Conservation (phyloP, 148 eudicot species). For the Simmondsia chinensis region DNA sequence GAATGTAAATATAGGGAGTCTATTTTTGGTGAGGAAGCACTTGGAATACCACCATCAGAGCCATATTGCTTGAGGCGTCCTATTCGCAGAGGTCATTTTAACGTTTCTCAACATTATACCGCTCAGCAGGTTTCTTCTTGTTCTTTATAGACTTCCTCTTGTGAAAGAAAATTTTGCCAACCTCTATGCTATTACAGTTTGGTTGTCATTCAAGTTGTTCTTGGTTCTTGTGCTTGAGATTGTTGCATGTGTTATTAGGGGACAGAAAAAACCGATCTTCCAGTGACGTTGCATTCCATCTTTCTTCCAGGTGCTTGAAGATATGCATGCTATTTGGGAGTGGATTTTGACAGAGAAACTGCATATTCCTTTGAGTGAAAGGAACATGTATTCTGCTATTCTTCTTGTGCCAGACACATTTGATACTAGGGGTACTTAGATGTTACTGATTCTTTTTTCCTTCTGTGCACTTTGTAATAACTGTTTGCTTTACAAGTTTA, state of each 20-base stretch:
- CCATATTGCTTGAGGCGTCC: slow-evolving; percentile 96
- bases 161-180: background rate
- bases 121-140: slow-evolving; percentile 68
- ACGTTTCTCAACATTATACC: slow-evolving; percentile 82
- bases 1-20: slow-evolving; percentile 50
- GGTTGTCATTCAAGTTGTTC: background rate
- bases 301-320: slow-evolving; percentile 94
- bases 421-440: slow-evolving; percentile 70
- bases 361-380: slow-evolving; percentile 52
- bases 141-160: background rate
- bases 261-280: background rate
- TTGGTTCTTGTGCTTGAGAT: background rate
- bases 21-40: slow-evolving; percentile 92
- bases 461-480: too few species aligned
- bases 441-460: slow-evolving; percentile 3
- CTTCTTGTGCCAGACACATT: slow-evolving; percentile 93
- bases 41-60: slow-evolving; percentile 74
- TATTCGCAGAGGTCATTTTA: slow-evolving; percentile 92
- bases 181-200: background rate
- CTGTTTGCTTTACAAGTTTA: too few species aligned
- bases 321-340: slow-evolving; percentile 87
- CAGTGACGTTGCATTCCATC: background rate
- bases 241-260: background rate
- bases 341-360: slow-evolving; percentile 83
- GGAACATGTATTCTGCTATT: slow-evolving; percentile 70